A percentile compares a stretch with the other conserved stretches of the same genome.
These are phyloP conservation scores for Pistacia atlantica DNA, from an alignment of 345 rosid species.

Conservation along the genomic window DNA sequence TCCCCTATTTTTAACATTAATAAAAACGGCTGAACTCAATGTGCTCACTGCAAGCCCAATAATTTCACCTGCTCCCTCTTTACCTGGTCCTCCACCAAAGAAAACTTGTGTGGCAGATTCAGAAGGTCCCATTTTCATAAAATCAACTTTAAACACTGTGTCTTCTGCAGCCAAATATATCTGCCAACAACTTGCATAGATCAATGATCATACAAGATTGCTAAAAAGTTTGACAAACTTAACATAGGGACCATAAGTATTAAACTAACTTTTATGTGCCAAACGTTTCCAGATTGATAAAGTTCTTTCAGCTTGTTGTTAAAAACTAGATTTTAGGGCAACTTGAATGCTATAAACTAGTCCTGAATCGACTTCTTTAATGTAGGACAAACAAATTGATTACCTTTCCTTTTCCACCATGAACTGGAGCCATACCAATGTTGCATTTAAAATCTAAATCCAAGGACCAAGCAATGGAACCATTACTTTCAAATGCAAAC, in stretches of 20 bases:
- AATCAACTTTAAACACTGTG: conserved; percentile 55
- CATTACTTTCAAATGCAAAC: conserved; percentile 72
- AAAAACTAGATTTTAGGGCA: too few relatives aligned
- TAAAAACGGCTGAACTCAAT: conserved; percentile 56
- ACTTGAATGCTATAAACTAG: too few relatives aligned
- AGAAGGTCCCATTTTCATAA: conserved; percentile 41
- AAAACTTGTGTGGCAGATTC: conserved; percentile 49
- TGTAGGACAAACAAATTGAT: too few relatives aligned
- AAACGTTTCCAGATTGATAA: too few relatives aligned
- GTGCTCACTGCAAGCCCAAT: conserved; percentile 69
- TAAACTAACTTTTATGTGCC: too few relatives aligned
- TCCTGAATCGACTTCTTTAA: too few relatives aligned
- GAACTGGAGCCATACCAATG: conserved; percentile 50
- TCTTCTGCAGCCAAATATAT: conserved; percentile 75
- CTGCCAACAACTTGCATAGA: conserved; percentile 40
- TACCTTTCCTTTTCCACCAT: conserved; percentile 65
- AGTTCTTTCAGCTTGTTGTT: too few relatives aligned
- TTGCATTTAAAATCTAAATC: conserved; percentile 67
- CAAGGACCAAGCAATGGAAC: conserved; percentile 75
- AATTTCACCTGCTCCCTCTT: conserved; percentile 41
- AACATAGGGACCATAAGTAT: too few relatives aligned
- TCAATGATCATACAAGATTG: conserved; percentile 1
- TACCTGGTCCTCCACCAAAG: conserved; percentile 58
- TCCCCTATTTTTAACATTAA: conserved; percentile 58
- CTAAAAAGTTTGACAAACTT: background rate